Evolutionary conservation across 2,329 filamentous ascomycete genomes (phyloP).

Genomic region (Apiospora kogelbergensis): DNA sequence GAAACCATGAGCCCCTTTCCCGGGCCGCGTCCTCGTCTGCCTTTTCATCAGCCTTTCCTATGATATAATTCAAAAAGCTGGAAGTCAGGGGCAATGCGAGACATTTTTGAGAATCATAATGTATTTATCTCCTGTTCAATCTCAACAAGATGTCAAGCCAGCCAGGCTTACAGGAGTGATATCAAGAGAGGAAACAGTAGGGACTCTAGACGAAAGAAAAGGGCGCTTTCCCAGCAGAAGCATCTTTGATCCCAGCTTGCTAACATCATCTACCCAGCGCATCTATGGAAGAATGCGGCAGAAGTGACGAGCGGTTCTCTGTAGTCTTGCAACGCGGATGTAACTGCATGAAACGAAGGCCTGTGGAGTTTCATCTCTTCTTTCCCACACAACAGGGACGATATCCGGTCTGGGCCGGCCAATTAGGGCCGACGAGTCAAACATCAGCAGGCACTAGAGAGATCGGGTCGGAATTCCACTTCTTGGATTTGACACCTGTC

Average conservation of each 20-base stretch:
- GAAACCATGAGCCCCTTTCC: background rate
- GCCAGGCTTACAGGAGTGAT: too few relatives aligned
- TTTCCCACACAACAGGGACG: background rate
- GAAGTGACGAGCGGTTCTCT: background rate
- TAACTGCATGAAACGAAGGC: background rate
- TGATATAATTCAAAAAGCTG: too few relatives aligned
- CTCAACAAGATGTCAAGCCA: too few relatives aligned
- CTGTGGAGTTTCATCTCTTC: background rate
- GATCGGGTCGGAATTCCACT: background rate
- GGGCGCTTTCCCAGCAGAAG: background rate
- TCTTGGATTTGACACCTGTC: background rate
- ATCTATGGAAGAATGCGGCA: background rate
- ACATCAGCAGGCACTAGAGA: background rate
- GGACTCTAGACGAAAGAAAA: background rate
- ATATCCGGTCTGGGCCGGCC: background rate
- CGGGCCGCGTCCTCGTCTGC: background rate
- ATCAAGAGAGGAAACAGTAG: too few relatives aligned
- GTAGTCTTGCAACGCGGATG: background rate
- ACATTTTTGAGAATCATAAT: background rate
- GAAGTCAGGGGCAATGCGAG: background rate
- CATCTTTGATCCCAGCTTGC: background rate
- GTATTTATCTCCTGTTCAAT: background rate
- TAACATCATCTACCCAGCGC: background rate
- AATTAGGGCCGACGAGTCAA: background rate
- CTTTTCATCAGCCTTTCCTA: background rate